A percentile compares a stretch with the other conserved stretches of the same genome.
Conservation (phyloP, 768 basidiomycete species). For the Roridomyces roridus region DNA sequence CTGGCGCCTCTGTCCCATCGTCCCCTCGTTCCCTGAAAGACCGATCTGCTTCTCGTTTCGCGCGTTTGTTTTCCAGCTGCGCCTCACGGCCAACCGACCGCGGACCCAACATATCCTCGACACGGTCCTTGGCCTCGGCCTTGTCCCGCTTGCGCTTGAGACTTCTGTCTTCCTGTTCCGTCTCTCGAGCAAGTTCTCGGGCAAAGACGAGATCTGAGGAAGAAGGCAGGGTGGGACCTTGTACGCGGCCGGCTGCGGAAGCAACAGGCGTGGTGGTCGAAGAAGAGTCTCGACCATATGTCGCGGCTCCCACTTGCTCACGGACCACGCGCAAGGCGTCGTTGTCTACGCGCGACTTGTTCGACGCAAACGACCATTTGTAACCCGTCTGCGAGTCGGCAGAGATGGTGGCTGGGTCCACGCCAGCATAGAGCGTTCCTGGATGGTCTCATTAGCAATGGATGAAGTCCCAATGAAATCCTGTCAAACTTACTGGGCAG, state of each 20-base stretch:
- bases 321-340: conserved; percentile 65
- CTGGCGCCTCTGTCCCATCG: conserved; percentile 79
- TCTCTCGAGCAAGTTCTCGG: conserved; percentile 64
- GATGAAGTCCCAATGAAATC: too few species aligned
- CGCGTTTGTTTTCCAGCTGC: conserved; percentile 86
- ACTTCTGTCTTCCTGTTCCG: conserved; percentile 54
- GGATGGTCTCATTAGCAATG: background rate
- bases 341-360: conserved; percentile 61
- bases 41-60: conserved; percentile 71
- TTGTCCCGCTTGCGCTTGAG: conserved; percentile 73
- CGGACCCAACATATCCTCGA: conserved; percentile 85
- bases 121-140: conserved; percentile 65
- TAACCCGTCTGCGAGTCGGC: conserved; percentile 80
- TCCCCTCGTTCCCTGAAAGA: conserved; percentile 80
- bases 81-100: conserved; percentile 82
- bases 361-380: conserved; percentile 87
- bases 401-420: conserved; percentile 57
- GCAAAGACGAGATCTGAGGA: conserved; percentile 73
- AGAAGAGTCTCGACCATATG: conserved; percentile 38
- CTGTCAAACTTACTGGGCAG: conserved; percentile 65
- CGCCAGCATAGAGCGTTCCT: conserved; percentile 67
- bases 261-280: conserved; percentile 33
- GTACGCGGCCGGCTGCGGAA: conserved; percentile 49
- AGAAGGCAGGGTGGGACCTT: conserved; percentile 74
- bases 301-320: conserved; percentile 61